Evolutionary conservation across 805 yeast genomes (phyloP).

Genomic region (Zygosaccharomyces kombuchaensis): DNA sequence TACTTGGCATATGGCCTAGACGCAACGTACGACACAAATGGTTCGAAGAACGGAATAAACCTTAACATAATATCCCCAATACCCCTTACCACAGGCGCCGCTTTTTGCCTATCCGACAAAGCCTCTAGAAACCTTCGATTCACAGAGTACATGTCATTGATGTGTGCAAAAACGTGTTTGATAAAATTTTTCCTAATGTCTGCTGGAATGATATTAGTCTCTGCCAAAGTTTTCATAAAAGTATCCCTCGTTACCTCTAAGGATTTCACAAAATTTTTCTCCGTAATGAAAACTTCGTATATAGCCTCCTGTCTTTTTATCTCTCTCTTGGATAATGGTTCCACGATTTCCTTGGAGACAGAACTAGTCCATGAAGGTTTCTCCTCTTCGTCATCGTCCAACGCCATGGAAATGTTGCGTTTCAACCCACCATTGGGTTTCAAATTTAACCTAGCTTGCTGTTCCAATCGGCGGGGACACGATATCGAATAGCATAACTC

Average conservation of each 20-base stretch:
- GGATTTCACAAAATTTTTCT: conserved; percentile 92
- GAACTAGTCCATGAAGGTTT: conserved; percentile 92
- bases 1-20: conserved; percentile 93
- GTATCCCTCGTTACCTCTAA: conserved; percentile 88
- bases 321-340: conserved; percentile 74
- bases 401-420: conserved; percentile 46
- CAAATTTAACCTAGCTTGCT: conserved; percentile 86
- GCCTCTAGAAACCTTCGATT: conserved; percentile 87
- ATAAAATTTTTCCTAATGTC: conserved; percentile 87
- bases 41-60: conserved; percentile 81
- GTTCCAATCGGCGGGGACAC: conserved; percentile 93
- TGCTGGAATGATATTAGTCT: conserved; percentile 82
- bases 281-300: conserved; percentile 89
- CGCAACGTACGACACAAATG: conserved; percentile 90
- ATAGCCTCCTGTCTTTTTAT: conserved; percentile 92
- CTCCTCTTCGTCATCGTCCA: conserved; percentile 64
- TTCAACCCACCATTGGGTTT: conserved; percentile 82
- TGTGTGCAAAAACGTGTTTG: conserved; percentile 86
- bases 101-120: conserved; percentile 78
- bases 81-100: conserved; percentile 75
- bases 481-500: conserved; percentile 89
- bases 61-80: conserved; percentile 87
- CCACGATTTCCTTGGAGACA: conserved; percentile 75
- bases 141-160: conserved; percentile 77
- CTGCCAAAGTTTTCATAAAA: conserved; percentile 87